Base-by-base conservation (phyloP, 2,329 filamentous ascomycete species). In the Clarireedia sp. region DNA sequence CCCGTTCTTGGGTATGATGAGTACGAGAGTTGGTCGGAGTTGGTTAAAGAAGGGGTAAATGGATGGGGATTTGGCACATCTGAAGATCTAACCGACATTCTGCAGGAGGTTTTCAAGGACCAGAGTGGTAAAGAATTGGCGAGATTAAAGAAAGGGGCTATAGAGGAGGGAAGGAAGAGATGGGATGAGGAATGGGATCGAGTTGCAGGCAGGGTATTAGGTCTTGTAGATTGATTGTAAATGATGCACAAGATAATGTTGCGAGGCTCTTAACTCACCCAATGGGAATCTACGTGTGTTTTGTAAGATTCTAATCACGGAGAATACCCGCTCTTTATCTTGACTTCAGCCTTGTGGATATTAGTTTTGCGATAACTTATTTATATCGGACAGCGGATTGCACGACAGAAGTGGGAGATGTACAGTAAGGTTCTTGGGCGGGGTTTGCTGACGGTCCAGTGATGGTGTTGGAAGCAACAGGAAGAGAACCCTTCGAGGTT, bases 181-280 rank as follows among this genome's bases (percentile, higher is more conserved):
- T 99, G 94, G 94, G 86, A 95, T 64, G 87, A 90, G 62, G 90
- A 96, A 68, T 99, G 94, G 94, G 83, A 95, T 74, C 78, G 81
- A 9, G 84, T 95, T 45, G 87, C 91, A 7, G 89, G 86, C 10
- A 80, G 78, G 47, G 71, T 95, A 3, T 78, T 96, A 52, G 83
- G 78, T 16, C 29, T 55, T 33, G 26, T 41, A 38, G 48, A 51
- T 43, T 54, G 19, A 24, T 21, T 41, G 23, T 41, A 41, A 41
- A 41, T 41, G 5, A 9, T 17, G 38, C 5, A 8, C 7, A 17
- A n/a, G n/a, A 41, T 41, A 17, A 19, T 19, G n/a, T 41, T 17
- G 16, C 9, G 17, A n/a, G 9, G 6, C 38, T 12, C 24, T 26
- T 26, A 26, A 7, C 24, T 26, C 24, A 26, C 8, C 24, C 1